Evolutionary conservation across 1,284 basidiomycete genomes (phyloP), one percentile per base, ranked within the genome.

Genomic region (Ustilago loliicola): DNA sequence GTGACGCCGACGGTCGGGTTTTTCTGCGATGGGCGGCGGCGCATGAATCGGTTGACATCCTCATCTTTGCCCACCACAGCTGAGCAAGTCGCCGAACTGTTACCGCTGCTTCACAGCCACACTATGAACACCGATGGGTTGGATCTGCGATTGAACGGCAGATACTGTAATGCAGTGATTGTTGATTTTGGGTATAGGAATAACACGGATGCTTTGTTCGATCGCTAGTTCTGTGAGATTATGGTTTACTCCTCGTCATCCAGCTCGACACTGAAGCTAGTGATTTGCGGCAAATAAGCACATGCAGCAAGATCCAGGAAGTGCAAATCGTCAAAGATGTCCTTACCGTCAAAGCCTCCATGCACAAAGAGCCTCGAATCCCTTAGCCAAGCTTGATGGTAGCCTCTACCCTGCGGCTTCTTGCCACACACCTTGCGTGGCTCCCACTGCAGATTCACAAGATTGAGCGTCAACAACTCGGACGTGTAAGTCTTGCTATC

Each of bases 251-350:
- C 69, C 3, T 77, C 74, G 25, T 72, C 69, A 25, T 77, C 74
- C 7, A 80, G 72, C 29, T 77, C 72, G 42, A 75, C 72, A 25
- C 68, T 79, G 63, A 79, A 74, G 59, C 77, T 79, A 21, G 93
- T 94, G 21, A 96, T 94, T 87, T 96, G 94, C 0, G 94, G 94
- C n/a, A 96, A 88, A 87, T 96, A 97, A 38, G 94, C 94, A 3
- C 92, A 91, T 3, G 93, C 93, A 3, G 93, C 93, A 45, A 96
- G 89, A 83, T 97, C 95, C 52, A 96, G 89, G 40, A 91, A 89
- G 86, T 93, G 90, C 45, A 96, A 91, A 86, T 96, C 95, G 80
- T 95, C 93, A 83, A 91, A 94, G 13, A 94, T 91, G 2, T 89
- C 89, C 36, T 90, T 89, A 2, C 94, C 94, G 72, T 96, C 93